phyloP scores from a whole-genome alignment of 2,329 filamentous ascomycete species.

The Volutella citrinella region DNA sequence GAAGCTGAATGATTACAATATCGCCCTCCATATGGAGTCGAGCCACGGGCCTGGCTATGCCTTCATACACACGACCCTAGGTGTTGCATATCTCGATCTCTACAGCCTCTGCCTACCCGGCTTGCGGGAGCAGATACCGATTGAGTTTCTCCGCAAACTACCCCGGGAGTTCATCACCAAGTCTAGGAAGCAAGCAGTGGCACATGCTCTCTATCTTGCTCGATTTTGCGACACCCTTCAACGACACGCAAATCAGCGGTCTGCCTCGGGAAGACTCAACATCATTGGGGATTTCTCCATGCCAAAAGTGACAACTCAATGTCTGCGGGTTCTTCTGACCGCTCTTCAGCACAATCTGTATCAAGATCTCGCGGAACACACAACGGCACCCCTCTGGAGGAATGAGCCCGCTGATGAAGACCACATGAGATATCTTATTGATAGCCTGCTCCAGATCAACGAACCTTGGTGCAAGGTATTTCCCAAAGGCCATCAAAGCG shows the following conservation, averaged over 20 bases:
- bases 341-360: constrained; percentile 35
- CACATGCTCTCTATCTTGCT: constrained; percentile 34
- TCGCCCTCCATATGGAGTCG: constrained; percentile 28
- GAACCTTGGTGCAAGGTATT: constrained; percentile 31
- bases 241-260: constrained; percentile 24
- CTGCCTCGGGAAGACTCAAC: constrained; percentile 20
- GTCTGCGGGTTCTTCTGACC: constrained; percentile 32
- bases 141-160: constrained; percentile 32
- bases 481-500: constrained; percentile 25
- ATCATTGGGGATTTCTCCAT: constrained; percentile 30
- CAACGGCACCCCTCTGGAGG: constrained; percentile 36
- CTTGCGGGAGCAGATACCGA: constrained; percentile 28
- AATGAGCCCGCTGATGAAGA: constrained; percentile 29
- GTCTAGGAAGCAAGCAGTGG: constrained; percentile 38
- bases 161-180: constrained; percentile 34
- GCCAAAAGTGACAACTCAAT: constrained; percentile 29
- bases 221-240: constrained; percentile 35
- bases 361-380: constrained; percentile 30
- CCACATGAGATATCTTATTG: constrained; percentile 30
- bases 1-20: constrained; percentile 32
- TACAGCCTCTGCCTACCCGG: constrained; percentile 38
- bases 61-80: constrained; percentile 35
- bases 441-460: constrained; percentile 31
- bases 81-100: constrained; percentile 35
- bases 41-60: constrained; percentile 33